These are phyloP conservation scores for Cryptococcus maquisensis DNA, from an alignment of 1,284 basidiomycete genomes.

Conservation along the genomic window DNA sequence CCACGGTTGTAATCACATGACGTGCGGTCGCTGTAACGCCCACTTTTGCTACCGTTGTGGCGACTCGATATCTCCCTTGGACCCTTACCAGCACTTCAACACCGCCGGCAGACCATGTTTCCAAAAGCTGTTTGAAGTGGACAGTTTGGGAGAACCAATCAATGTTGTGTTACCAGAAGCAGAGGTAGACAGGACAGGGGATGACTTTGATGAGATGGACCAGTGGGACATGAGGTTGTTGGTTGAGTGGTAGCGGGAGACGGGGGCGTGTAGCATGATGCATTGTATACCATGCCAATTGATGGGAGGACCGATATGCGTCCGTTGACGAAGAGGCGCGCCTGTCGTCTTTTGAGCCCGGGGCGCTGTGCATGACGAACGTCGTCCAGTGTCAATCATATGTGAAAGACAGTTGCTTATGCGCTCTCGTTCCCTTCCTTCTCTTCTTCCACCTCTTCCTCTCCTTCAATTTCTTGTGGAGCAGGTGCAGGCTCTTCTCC, in stretches of 20 bases:
- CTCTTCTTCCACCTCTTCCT: slow-evolving; percentile 7
- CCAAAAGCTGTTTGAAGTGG: slow-evolving; percentile 43
- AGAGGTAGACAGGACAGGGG: too few species aligned
- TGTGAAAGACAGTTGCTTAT: neutral
- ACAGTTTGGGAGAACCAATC: slow-evolving; percentile 21
- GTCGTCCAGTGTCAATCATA: neutral
- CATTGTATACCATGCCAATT: too few species aligned
- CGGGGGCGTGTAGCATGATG: too few species aligned
- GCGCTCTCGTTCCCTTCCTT: slow-evolving; percentile 4
- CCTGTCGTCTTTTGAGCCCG: too few species aligned
- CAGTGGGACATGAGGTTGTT: too few species aligned
- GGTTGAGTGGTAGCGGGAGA: too few species aligned
- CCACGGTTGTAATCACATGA: slow-evolving; percentile 49
- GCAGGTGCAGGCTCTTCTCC: slow-evolving; percentile 13
- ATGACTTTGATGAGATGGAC: too few species aligned
- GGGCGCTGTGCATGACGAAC: too few species aligned
- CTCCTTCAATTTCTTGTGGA: neutral
- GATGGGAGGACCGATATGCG: too few species aligned
- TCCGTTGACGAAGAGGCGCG: too few species aligned
- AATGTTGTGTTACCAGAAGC: neutral
- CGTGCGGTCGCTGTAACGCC: slow-evolving; percentile 36
- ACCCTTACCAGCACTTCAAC: slow-evolving; percentile 45
- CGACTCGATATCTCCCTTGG: slow-evolving; percentile 30
- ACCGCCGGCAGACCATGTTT: slow-evolving; percentile 34
- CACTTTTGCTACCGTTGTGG: slow-evolving; percentile 49